Evolutionary conservation across 108 stramenopile genomes (phyloP).

Genomic region (Epithemia pelagica): DNA sequence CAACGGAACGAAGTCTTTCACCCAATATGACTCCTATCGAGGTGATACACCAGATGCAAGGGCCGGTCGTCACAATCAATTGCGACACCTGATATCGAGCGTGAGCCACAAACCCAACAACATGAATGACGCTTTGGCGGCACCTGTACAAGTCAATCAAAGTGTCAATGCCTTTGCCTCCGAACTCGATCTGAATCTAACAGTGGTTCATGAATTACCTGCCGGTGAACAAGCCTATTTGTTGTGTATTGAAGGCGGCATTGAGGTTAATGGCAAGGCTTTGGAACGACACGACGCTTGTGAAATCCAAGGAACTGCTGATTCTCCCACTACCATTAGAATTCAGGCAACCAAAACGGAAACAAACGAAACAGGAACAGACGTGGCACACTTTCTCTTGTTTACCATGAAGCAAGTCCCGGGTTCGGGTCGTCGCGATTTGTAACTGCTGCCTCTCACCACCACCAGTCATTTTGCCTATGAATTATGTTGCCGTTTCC

Average conservation of each 20-base stretch:
- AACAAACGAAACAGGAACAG: slow-evolving; percentile 29
- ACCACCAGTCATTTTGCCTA: too few relatives aligned
- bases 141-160: slow-evolving; percentile 58
- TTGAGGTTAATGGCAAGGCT: background rate
- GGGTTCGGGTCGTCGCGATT: slow-evolving; percentile 34
- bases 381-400: slow-evolving; percentile 35
- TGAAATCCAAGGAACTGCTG: background rate
- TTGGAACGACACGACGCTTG: background rate
- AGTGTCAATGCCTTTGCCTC: slow-evolving; percentile 54
- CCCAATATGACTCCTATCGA: slow-evolving; percentile 60
- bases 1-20: slow-evolving; percentile 30
- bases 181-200: slow-evolving; percentile 41
- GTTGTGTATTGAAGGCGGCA: slow-evolving; percentile 60
- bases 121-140: background rate
- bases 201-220: slow-evolving; percentile 19
- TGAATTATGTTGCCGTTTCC: too few relatives aligned
- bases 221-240: slow-evolving; percentile 60
- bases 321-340: slow-evolving; percentile 8
- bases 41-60: slow-evolving; percentile 6
- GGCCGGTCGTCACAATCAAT: slow-evolving; percentile 24
- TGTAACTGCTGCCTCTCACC: too few relatives aligned
- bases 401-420: slow-evolving; percentile 35
- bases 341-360: slow-evolving; percentile 33
- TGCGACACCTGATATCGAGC: slow-evolving; percentile 60
- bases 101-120: background rate